Percentiles rank a stretch among this genome's conserved stretches.
Conservation (phyloP, 140 eudicot species). For the Erigeron philadelphicus region DNA sequence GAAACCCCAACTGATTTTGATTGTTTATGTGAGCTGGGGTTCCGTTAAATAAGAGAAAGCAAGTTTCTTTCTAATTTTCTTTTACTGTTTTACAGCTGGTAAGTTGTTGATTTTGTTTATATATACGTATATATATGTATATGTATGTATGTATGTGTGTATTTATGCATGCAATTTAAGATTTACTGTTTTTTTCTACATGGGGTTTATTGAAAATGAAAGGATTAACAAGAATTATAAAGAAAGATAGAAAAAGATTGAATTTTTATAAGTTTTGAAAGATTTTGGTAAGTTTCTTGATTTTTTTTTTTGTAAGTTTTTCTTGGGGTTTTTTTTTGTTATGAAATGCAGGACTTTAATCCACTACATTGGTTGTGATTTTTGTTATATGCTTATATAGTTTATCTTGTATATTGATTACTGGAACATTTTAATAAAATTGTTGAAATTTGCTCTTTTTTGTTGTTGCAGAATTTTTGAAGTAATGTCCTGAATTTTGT, state of each 20-base stretch:
- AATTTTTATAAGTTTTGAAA: not conserved
- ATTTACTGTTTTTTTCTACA: slow-evolving; percentile 20
- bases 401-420: not conserved
- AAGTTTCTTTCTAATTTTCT: too few relatives aligned
- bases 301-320: slow-evolving; percentile 1
- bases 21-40: not conserved
- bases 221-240: not conserved
- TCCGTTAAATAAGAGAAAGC: not conserved
- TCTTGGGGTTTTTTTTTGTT: not conserved
- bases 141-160: not conserved
- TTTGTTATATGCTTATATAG: slow-evolving; percentile 5
- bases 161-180: slow-evolving; percentile 29
- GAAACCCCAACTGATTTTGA: slow-evolving; percentile 28
- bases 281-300: slow-evolving; percentile 8
- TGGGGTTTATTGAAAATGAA: not conserved
- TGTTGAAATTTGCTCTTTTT: not conserved
- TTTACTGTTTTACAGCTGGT: slow-evolving; percentile 32
- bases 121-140: not conserved
- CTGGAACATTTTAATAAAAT: not conserved
- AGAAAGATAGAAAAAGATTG: not conserved
- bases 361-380: slow-evolving; percentile 18
- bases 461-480: slow-evolving; percentile 22
- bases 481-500: slow-evolving; percentile 37
- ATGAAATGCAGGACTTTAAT: not conserved
- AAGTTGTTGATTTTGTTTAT: slow-evolving; percentile 27